A percentile compares a stretch with the other conserved stretches of the same genome.
Evolutionary conservation across 1,284 basidiomycete genomes (phyloP).

Genomic region (Flammula alnicola): DNA sequence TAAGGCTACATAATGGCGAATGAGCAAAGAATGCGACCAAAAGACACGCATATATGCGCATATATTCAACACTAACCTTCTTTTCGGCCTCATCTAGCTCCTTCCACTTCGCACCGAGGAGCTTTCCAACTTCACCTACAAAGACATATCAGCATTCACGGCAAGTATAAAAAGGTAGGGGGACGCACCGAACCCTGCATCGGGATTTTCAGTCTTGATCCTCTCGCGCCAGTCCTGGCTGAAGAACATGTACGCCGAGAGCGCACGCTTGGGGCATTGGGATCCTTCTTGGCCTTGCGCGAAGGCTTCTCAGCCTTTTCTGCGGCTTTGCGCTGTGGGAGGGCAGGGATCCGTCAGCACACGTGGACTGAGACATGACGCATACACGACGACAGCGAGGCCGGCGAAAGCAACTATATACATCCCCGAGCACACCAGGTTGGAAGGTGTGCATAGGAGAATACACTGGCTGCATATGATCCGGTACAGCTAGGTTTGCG

Average conservation of each 20-base stretch:
- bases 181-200: slow-evolving; percentile 88
- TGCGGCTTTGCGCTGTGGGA: slow-evolving; percentile 70
- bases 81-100: slow-evolving; percentile 83
- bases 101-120: slow-evolving; percentile 92
- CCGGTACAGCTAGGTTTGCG: slow-evolving; percentile 4
- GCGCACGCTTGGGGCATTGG: slow-evolving; percentile 88
- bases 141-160: slow-evolving; percentile 1
- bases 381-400: slow-evolving; percentile 13
- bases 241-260: slow-evolving; percentile 99
- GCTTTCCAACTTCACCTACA: slow-evolving; percentile 82
- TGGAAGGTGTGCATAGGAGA: too few relatives aligned
- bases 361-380: slow-evolving; percentile 15
- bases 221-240: slow-evolving; percentile 93
- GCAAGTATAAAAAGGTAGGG: too few relatives aligned
- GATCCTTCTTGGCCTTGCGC: slow-evolving; percentile 73
- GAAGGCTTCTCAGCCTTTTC: slow-evolving; percentile 68
- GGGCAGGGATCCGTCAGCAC: slow-evolving; percentile 17
- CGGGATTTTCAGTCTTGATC: slow-evolving; percentile 95
- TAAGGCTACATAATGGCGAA: slow-evolving; percentile 72
- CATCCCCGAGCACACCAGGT: slow-evolving; percentile 5
- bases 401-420: neutral
- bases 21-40: neutral
- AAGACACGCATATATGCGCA: slow-evolving; percentile 12
- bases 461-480: slow-evolving; percentile 4
- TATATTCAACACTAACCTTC: slow-evolving; percentile 58